Evolutionary conservation across 2,329 filamentous ascomycete species (phyloP).

Genomic region (Fusarium chlamydosporum): DNA sequence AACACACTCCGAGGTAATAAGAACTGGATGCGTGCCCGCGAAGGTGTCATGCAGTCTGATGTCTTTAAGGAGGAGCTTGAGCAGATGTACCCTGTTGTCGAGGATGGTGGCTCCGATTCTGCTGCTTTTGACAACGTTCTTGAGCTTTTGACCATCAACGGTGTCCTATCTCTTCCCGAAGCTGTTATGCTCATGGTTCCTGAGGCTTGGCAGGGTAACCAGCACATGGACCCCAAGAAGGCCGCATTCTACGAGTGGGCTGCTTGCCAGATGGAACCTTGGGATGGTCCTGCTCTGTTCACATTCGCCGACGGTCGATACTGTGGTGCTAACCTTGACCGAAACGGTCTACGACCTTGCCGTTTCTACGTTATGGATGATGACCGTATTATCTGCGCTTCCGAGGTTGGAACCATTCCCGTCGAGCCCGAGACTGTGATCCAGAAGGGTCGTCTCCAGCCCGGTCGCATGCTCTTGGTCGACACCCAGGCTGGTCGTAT

Average conservation of each 20-base stretch:
- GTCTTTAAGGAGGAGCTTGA: slow-evolving; percentile 95
- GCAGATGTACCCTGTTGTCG: slow-evolving; percentile 90
- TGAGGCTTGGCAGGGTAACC: slow-evolving; percentile 97
- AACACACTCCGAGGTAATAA: slow-evolving; percentile 98
- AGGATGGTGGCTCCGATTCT: slow-evolving; percentile 96
- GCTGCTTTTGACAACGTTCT: slow-evolving; percentile 98
- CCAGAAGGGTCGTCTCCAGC: slow-evolving; percentile 93
- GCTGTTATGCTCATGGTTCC: slow-evolving; percentile 99
- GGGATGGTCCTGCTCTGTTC: slow-evolving; percentile 97
- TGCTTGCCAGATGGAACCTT: slow-evolving; percentile 98
- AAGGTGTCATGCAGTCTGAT: slow-evolving; percentile 93
- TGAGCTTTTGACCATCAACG: slow-evolving; percentile 93
- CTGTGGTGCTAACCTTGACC: slow-evolving; percentile 96
- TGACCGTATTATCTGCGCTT: slow-evolving; percentile 96
- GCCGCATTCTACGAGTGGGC: slow-evolving; percentile 99
- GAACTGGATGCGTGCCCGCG: slow-evolving; percentile 99
- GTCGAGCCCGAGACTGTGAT: slow-evolving; percentile 92
- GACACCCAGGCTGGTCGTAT: slow-evolving; percentile 91
- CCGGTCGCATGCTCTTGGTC: slow-evolving; percentile 95
- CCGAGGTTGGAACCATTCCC: slow-evolving; percentile 92
- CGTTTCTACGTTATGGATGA: slow-evolving; percentile 98
- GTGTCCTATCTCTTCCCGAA: slow-evolving; percentile 93
- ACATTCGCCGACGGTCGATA: slow-evolving; percentile 97
- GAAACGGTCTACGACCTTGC: slow-evolving; percentile 94
- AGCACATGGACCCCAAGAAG: slow-evolving; percentile 92